A percentile compares a stretch with the other conserved stretches of the same genome.
phyloP scores from a whole-genome alignment of 768 basidiomycete species.

The Tricholoma matsutake region DNA sequence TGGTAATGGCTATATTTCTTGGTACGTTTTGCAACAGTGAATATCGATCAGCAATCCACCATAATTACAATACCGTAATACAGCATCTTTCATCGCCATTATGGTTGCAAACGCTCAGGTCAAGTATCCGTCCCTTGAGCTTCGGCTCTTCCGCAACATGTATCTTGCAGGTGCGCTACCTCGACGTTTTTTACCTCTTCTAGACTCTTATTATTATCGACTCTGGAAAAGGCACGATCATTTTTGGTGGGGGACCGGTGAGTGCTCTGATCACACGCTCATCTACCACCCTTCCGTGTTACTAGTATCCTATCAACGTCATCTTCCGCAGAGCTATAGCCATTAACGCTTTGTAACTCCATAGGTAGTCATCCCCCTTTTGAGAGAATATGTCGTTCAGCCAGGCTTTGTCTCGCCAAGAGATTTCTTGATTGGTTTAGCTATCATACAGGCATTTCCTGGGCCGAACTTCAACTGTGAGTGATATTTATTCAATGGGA shows the following conservation, averaged over 20 bases:
- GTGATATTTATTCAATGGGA: not conserved
- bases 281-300: not conserved
- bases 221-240: slow-evolving; percentile 33
- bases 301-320: not conserved
- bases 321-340: no score
- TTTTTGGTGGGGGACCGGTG: slow-evolving; percentile 49
- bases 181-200: no score
- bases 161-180: slow-evolving; percentile 30
- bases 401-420: slow-evolving; percentile 49
- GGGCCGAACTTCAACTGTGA: slow-evolving; percentile 54
- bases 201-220: not conserved
- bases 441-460: slow-evolving; percentile 46
- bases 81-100: not conserved
- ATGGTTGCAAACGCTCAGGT: not conserved
- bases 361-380: slow-evolving; percentile 49
- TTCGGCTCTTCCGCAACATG: slow-evolving; percentile 41
- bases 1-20: not conserved
- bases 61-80: not conserved
- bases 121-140: not conserved
- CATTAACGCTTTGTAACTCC: not conserved
- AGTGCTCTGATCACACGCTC: not conserved
- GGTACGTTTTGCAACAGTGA: not conserved
- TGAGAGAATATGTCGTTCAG: slow-evolving; percentile 49
- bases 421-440: slow-evolving; percentile 53
- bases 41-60: not conserved